Evolutionary conservation across 352 stramenopile species (phyloP), one percentile per base, ranked within the genome.

Genomic region (Sclerospora graminicola): DNA sequence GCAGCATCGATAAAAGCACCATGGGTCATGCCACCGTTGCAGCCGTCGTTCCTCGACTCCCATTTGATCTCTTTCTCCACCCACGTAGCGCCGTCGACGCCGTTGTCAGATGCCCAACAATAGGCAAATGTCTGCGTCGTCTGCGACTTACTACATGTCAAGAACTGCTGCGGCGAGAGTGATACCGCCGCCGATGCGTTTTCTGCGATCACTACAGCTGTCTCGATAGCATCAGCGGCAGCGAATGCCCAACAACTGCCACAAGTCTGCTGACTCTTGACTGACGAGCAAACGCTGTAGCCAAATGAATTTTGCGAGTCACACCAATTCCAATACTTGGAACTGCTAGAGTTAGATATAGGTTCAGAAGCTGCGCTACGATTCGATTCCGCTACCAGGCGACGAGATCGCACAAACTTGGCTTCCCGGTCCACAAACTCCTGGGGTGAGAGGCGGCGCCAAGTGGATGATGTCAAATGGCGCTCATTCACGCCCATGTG

Each of bases 201-300:
- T 11, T 75, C 69, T 0, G 71, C 66, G 40, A 87, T 80, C 16
- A 66, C 64, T 0, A 89, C 77, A 0, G 77, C 77, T 13, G 77
- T 86, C 45, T 89, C 77, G 24, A 89, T 89, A 16, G 76, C 66
- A 52, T 89, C 77, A 0, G 74, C 65, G 1, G 77, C 77, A 10
- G 74, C 77, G 24, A 89, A 89, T 1, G 77, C 72, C 77, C 77
- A 89, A 51, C 77, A 89, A 47, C 69, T 84, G n/a, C 77, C 77
- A 42, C 77, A 89, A 38, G 82, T 84, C 28, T 82, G 58, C 49
- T 89, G 77, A 41, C 77, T 87, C 57, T 89, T 89, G n/a, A 87
- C 69, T 7, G 60, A 65, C 27, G 74, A 71, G 44, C 77, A 89
- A 27, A 89, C 71, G 42, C 57, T 84, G 44, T 66, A 69, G 27